Conservation (phyloP, 805 yeast genomes). For the Nakazawaea sp. region DNA sequence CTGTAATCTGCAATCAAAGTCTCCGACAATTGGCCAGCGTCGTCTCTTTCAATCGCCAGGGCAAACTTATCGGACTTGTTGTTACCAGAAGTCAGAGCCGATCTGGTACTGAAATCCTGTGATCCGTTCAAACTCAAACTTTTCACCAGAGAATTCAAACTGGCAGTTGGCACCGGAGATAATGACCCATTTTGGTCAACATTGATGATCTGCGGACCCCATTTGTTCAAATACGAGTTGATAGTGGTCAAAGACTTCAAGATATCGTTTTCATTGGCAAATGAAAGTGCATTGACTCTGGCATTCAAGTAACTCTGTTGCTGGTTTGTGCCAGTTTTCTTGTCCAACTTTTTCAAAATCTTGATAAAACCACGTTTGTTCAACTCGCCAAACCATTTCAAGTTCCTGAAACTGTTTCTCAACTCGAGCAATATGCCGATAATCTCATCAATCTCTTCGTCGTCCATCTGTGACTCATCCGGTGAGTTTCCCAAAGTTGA, state of each 20-base stretch:
- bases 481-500: constrained; percentile 28
- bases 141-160: constrained; percentile 14
- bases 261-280: constrained; percentile 66
- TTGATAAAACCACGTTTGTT: constrained; percentile 86
- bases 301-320: constrained; percentile 55
- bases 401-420: constrained; percentile 67
- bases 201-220: constrained; percentile 35
- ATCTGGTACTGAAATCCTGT: not conserved
- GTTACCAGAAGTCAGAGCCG: not conserved
- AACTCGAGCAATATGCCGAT: constrained; percentile 67
- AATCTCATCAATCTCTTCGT: constrained; percentile 56
- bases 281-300: constrained; percentile 66
- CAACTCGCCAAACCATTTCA: constrained; percentile 91
- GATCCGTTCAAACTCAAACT: constrained; percentile 11
- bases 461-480: constrained; percentile 25
- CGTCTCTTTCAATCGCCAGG: constrained; percentile 20
- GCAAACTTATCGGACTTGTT: constrained; percentile 15
- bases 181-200: not conserved
- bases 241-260: constrained; percentile 44
- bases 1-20: constrained; percentile 35
- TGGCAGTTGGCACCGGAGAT: not conserved
- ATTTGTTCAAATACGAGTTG: constrained; percentile 42
- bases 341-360: constrained; percentile 85
- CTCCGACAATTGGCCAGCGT: constrained; percentile 12
- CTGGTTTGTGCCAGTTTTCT: constrained; percentile 59